Conservation (phyloP, 352 stramenopile species). For the Phytophthora colocasiae region DNA sequence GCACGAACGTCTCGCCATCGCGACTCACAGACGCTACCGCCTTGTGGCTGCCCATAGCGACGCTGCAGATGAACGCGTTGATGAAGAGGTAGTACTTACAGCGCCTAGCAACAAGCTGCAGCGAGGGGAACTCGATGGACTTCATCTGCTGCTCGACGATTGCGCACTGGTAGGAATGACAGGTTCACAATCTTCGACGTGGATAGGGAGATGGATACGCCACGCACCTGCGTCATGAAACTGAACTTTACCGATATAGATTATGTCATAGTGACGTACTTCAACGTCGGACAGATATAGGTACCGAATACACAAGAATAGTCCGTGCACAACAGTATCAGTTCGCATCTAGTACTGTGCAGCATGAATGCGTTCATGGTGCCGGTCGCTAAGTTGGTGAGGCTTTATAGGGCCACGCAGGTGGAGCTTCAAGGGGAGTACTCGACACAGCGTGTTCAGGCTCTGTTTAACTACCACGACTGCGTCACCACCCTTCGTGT, state of each 20-base stretch:
- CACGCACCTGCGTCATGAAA: conserved; percentile 28
- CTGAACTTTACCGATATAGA: conserved; percentile 13
- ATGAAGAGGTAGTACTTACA: conserved; percentile 86
- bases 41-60: conserved; percentile 46
- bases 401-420: too few relatives aligned
- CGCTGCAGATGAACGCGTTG: conserved; percentile 81
- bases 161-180: conserved; percentile 29
- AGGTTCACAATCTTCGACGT: conserved; percentile 35
- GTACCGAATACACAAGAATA: too few relatives aligned
- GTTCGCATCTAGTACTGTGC: too few relatives aligned
- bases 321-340: too few relatives aligned
- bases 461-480: too few relatives aligned
- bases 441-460: too few relatives aligned
- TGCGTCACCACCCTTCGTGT: too few relatives aligned
- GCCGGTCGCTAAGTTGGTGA: too few relatives aligned
- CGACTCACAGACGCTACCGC: conserved; percentile 18
- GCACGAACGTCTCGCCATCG: background rate
- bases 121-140: conserved; percentile 3
- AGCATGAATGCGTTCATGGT: too few relatives aligned
- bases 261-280: background rate
- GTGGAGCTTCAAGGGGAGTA: too few relatives aligned
- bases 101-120: conserved; percentile 48
- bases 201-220: conserved; percentile 8
- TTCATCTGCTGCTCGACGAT: conserved; percentile 27
- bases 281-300: background rate